Base-by-base conservation (phyloP, 805 yeast species). In the Schwanniomyces sp. region DNA sequence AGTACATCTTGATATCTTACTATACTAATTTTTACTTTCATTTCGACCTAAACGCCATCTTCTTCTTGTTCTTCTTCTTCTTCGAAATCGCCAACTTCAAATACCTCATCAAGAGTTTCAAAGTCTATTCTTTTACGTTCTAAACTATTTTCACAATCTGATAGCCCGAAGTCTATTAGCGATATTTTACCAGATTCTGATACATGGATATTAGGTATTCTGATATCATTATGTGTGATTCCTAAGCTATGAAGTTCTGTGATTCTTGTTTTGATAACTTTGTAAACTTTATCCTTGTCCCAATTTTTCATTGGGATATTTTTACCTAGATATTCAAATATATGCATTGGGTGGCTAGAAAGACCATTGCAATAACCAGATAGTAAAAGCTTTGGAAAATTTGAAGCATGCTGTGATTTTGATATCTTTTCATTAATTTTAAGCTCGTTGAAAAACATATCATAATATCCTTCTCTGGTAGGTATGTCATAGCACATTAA, bases 261-360 rank as follows among this genome's bases (percentile, higher is more conserved):
- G 18, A 41, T 30, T 18, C 44, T 29, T 32, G 29, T 12, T 29
- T 41, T 41, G 38, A 41, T 32, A 8, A 29, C 11, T 4, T 17
- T 17, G 38, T 41, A 29, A 3, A 41, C 44, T 32, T 41, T 29
- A 7, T 41, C 16, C 27, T 8, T 18, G 16, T 41, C 37, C 37
- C 38, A 41, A 4, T 29, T 17, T 18, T 30, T 16, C 8, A 27
- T 21, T 18, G 37, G 38, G 2, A 41, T 2, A 7, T 41, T 28
- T 29, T 29, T 32, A 2, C 38, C 44, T 30, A 41, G 18, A n/a
- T 41, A 30, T 41, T 41, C 44, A 41, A 41, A 41, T 41, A 41
- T 41, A 41, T 41, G 44, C 38, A 41, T 18, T 32, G 26, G 44
- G 18, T 41, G 44, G 16, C 21, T 28, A 9, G 37, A 7, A 17